Base-by-base conservation (phyloP, 805 yeast genomes). In the Sugiyamaella marilandica region DNA sequence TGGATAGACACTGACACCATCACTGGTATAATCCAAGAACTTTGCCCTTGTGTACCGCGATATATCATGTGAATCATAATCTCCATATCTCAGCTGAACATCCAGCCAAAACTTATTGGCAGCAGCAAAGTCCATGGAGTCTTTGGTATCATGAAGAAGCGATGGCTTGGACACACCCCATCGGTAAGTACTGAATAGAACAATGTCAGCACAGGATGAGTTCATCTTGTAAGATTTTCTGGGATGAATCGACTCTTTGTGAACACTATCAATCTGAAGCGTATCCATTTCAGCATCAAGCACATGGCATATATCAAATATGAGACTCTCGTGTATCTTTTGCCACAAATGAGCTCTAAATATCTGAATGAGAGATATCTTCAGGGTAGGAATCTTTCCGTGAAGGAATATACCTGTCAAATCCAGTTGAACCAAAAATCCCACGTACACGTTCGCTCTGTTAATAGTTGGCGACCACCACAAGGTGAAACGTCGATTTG, bases 401-500 rank as follows among this genome's bases (percentile, higher is more conserved):
- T 94, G 99, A 47, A 94, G 74, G 69, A 94, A 94, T 29, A 94
- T 92, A 63, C 99, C 99, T 0, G 99, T 94, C 64, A 94, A 74
- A 70, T 94, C 99, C 44, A 94, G 75, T 67, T 94, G 99, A 29
- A 94, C 99, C 64, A 91, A 75, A 73, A 94, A 94, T 26, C 99
- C 99, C 53, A 94, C 97, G 65, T 94, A 94, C 24, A 94, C 98
- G 65, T 94, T 94, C 5, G 99, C 99, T 58, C 99, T 80, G 64
- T 94, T 94, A 62, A 94, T 94, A 0, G 99, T 94, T 5, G 99
- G 99, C 0, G 97, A 90, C 99, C 99, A 94, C 99, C 99, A 94
- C 31, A 94, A 73, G 0, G 99, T 94, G 66, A 94, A 94, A 45
- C 99, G 79, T 67, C 99, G 84, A 66, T 94, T 94, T 2, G 99